Evolutionary conservation across 2,329 filamentous ascomycete species (phyloP).

Genomic region (Trichoderma cornu-damae): DNA sequence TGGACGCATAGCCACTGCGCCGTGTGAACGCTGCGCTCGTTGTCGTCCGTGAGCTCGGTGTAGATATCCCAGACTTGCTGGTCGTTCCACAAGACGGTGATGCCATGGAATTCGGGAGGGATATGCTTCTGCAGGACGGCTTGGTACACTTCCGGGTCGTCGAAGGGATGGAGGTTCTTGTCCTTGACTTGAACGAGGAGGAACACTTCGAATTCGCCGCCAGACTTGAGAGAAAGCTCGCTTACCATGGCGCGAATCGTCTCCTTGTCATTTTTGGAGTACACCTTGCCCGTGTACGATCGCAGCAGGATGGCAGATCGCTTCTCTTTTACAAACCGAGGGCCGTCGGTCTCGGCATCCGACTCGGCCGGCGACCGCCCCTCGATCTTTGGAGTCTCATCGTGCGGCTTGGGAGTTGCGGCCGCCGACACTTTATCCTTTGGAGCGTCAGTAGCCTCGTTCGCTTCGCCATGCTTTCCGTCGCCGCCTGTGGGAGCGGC

Average conservation of each 20-base stretch:
- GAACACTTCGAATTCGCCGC: slow-evolving; percentile 76
- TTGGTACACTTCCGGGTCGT: slow-evolving; percentile 54
- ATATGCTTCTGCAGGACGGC: slow-evolving; percentile 57
- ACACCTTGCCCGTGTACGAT: slow-evolving; percentile 68
- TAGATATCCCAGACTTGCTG: slow-evolving; percentile 72
- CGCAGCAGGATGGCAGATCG: slow-evolving; percentile 72
- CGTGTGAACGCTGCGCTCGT: slow-evolving; percentile 50
- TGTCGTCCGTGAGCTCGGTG: slow-evolving; percentile 61
- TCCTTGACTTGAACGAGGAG: slow-evolving; percentile 75
- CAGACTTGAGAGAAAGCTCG: slow-evolving; percentile 69
- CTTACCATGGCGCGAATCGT: slow-evolving; percentile 73
- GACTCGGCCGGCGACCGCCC: slow-evolving; percentile 15
- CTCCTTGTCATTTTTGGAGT: slow-evolving; percentile 73
- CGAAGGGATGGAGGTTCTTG: slow-evolving; percentile 51
- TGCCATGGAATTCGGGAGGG: slow-evolving; percentile 63
- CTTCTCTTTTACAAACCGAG: slow-evolving; percentile 34
- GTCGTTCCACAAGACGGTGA: slow-evolving; percentile 71
- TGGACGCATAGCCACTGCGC: slow-evolving; percentile 69
- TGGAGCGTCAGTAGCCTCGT: background rate
- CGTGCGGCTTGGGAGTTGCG: background rate
- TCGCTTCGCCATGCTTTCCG: background rate
- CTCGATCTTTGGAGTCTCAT: slow-evolving; percentile 18
- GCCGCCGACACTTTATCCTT: slow-evolving; percentile 1
- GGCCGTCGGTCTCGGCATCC: slow-evolving; percentile 9
- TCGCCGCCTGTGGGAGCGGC: background rate